These are phyloP conservation scores for Aspergillus coremiiformis DNA, from an alignment of 495 filamentous ascomycete species.

Conservation along the genomic window DNA sequence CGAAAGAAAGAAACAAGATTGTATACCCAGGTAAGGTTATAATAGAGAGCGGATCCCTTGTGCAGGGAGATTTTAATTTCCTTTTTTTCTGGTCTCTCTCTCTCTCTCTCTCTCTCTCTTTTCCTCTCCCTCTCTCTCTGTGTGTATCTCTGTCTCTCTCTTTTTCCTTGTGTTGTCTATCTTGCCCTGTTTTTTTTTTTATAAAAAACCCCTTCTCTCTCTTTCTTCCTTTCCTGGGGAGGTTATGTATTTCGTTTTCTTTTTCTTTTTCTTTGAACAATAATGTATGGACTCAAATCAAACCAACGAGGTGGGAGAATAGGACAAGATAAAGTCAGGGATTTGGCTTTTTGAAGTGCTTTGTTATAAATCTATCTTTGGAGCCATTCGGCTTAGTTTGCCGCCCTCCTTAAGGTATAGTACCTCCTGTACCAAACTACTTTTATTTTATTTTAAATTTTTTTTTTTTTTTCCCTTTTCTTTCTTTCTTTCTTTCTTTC, in stretches of 20 bases:
- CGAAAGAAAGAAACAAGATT: slow-evolving; percentile 14
- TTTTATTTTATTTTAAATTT: no score
- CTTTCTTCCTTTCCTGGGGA: slow-evolving; percentile 4
- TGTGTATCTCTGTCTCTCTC: no score
- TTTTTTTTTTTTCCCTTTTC: not conserved
- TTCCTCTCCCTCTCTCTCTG: slow-evolving; percentile 3
- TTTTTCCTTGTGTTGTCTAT: not conserved
- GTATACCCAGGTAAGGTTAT: slow-evolving; percentile 14
- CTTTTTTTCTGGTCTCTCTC: not conserved
- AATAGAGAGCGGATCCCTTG: slow-evolving; percentile 5
- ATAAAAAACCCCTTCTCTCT: not conserved
- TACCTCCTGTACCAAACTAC: not conserved
- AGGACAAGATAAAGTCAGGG: slow-evolving; percentile 15
- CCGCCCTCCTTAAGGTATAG: not conserved
- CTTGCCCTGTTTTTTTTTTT: not conserved
- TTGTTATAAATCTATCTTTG: slow-evolving; percentile 21
- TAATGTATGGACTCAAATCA: slow-evolving; percentile 18
- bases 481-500: not conserved
- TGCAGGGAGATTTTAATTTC: not conserved
- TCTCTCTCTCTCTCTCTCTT: slow-evolving; percentile 4
- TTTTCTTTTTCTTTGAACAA: slow-evolving; percentile 27
- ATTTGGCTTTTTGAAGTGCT: slow-evolving; percentile 22
- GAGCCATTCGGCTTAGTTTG: slow-evolving; percentile 1
- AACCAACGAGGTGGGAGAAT: slow-evolving; percentile 16
- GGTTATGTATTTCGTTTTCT: not conserved